phyloP scores from a whole-genome alignment of 1,284 basidiomycete species.

The Malassezia arunalokei region DNA sequence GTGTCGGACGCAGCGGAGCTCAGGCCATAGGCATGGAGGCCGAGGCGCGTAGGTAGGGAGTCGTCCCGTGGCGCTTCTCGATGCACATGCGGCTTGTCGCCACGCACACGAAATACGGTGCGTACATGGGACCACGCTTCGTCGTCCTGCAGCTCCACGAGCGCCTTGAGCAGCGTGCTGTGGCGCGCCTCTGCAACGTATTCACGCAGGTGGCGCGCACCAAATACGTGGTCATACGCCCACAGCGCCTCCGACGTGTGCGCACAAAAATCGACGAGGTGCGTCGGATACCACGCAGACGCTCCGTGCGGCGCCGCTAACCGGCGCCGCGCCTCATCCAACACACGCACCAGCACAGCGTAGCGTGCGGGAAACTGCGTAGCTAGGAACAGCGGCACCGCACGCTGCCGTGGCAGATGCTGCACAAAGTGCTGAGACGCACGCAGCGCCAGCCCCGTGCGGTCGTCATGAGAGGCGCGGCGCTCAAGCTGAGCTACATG shows the following conservation, averaged over 20 bases:
- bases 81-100: neutral
- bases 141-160: neutral
- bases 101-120: constrained; percentile 6
- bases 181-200: constrained; percentile 9
- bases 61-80: neutral
- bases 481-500: neutral
- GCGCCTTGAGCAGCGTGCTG: neutral
- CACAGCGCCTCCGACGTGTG: constrained; percentile 35
- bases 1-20: constrained; percentile 58
- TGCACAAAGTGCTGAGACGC: neutral
- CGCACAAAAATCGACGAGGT: constrained; percentile 28
- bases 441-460: neutral
- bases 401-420: constrained; percentile 3
- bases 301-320: constrained; percentile 1
- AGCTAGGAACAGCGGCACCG: constrained; percentile 3
- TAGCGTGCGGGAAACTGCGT: constrained; percentile 11
- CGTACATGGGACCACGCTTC: neutral
- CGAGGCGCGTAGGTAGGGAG: constrained; percentile 48
- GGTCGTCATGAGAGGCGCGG: neutral
- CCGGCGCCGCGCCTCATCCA: constrained; percentile 13
- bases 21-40: constrained; percentile 73
- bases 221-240: constrained; percentile 33
- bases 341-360: constrained; percentile 12
- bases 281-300: constrained; percentile 22
- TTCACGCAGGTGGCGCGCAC: neutral